phyloP scores from a whole-genome alignment of 1,284 basidiomycete species.

The Puccinia polysora region DNA sequence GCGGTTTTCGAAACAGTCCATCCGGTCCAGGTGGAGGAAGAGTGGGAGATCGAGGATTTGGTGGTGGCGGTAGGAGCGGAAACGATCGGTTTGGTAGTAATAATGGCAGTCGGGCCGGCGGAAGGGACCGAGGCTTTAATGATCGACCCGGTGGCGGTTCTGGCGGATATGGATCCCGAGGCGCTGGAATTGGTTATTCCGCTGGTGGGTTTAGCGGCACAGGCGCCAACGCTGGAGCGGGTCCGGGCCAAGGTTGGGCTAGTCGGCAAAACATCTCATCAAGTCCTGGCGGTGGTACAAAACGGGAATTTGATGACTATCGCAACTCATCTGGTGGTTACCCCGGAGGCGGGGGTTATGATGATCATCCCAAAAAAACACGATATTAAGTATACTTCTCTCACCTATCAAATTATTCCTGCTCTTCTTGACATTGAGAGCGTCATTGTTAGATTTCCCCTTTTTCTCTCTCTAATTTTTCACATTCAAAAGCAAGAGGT shows the following conservation, averaged over 20 bases:
- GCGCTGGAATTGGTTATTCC: conserved; percentile 24
- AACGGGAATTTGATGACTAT: conserved; percentile 43
- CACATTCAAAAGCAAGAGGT: no score
- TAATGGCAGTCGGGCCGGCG: no score
- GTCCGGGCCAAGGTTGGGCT: conserved; percentile 43
- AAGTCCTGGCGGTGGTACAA: conserved; percentile 18
- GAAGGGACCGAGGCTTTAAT: conserved; percentile 44
- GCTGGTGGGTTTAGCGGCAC: conserved; percentile 38
- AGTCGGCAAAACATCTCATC: conserved; percentile 31
- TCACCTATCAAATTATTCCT: not conserved
- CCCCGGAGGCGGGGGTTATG: conserved; percentile 32
- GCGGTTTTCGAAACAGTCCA: conserved; percentile 26
- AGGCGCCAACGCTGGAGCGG: conserved; percentile 43
- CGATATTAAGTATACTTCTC: conserved; percentile 31
- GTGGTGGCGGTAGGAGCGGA: conserved; percentile 47
- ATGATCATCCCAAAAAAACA: conserved; percentile 42
- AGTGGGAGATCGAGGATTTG: conserved; percentile 45
- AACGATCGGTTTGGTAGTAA: conserved; percentile 47
- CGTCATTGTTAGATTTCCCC: conserved; percentile 14
- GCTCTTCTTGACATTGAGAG: not conserved
- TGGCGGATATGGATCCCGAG: conserved; percentile 19
- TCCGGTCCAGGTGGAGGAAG: conserved; percentile 27
- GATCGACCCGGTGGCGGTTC: conserved; percentile 24
- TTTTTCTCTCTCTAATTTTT: no score
- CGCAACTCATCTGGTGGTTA: conserved; percentile 5